Conservation (phyloP, 352 stramenopile genomes). For the Pythium sukuiense region DNA sequence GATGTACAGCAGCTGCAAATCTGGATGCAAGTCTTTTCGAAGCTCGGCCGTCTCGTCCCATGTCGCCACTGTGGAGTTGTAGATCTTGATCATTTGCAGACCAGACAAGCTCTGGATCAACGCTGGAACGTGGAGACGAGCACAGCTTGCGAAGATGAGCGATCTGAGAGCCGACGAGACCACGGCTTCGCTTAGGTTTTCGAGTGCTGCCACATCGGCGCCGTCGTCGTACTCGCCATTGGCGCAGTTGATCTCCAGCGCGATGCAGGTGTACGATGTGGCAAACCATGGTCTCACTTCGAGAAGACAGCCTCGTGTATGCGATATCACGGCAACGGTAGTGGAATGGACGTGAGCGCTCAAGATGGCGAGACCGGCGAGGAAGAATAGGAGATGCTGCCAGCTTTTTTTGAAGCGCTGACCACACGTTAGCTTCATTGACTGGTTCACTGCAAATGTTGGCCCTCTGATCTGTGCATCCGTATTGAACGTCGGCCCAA, state of each 20-base stretch:
- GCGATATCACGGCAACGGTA: neutral
- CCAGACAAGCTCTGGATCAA: constrained; percentile 9
- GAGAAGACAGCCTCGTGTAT: constrained; percentile 10
- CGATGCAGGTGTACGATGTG: constrained; percentile 4
- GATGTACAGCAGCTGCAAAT: constrained; percentile 18
- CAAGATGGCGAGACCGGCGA: constrained; percentile 18
- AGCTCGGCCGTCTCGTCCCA: constrained; percentile 21
- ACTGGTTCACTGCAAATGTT: too few relatives aligned
- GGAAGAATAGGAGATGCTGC: constrained; percentile 1
- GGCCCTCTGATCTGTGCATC: too few relatives aligned
- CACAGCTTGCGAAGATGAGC: constrained; percentile 26
- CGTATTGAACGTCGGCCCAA: neutral
- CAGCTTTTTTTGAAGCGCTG: neutral
- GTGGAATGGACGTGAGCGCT: constrained; percentile 16
- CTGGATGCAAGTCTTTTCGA: constrained; percentile 5
- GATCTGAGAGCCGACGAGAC: neutral
- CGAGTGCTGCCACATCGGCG: neutral
- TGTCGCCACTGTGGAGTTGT: constrained; percentile 29
- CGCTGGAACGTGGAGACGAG: constrained; percentile 17
- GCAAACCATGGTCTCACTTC: constrained; percentile 27
- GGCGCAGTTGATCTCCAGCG: constrained; percentile 25
- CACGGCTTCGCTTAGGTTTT: neutral
- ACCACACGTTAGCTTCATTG: too few relatives aligned
- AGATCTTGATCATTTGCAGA: constrained; percentile 21
- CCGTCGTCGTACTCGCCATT: constrained; percentile 6